phyloP scores from a whole-genome alignment of 805 yeast genomes.

The Kodamaea neixiangensis region DNA sequence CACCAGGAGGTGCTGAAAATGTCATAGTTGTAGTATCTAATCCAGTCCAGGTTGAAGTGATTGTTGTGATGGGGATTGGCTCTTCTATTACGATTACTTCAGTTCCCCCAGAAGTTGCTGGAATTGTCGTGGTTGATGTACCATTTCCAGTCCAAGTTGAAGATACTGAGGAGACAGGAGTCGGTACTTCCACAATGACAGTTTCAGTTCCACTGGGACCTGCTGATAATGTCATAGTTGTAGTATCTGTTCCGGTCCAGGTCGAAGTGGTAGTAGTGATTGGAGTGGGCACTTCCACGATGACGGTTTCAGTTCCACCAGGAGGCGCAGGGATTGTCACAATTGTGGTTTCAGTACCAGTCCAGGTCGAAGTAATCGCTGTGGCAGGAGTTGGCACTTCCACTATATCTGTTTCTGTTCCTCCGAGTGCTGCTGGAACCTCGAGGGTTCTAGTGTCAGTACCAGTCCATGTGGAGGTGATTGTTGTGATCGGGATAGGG shows the following conservation, averaged over 20 bases:
- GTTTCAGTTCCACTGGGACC: conserved; percentile 16
- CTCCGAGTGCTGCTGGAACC: conserved; percentile 13
- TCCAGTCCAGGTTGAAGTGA: conserved; percentile 9
- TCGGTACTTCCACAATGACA: conserved; percentile 17
- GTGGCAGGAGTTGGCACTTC: conserved; percentile 16
- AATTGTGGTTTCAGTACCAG: conserved; percentile 10
- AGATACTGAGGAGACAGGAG: conserved; percentile 8
- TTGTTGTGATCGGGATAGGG: conserved; percentile 15
- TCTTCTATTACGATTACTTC: conserved; percentile 14
- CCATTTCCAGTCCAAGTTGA: conserved; percentile 14
- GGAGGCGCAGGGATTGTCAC: conserved; percentile 11
- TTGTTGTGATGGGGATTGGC: conserved; percentile 10
- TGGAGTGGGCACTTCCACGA: conserved; percentile 23
- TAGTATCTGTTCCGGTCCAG: conserved; percentile 14
- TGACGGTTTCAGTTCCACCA: conserved; percentile 23
- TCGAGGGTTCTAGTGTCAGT: conserved; percentile 9
- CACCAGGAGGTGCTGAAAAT: conserved; percentile 9
- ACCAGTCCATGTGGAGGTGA: conserved; percentile 15
- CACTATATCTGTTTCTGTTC: conserved; percentile 15
- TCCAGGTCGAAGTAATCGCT: conserved; percentile 14
- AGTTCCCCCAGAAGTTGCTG: conserved; percentile 11
- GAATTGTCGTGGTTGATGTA: conserved; percentile 16
- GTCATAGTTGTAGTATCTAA: conserved; percentile 7
- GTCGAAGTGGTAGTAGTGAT: conserved; percentile 15
- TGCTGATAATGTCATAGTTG: conserved; percentile 13